Evolutionary conservation across 805 yeast genomes (phyloP), one percentile per base, ranked within the genome.

Genomic region (Candida awuae): DNA sequence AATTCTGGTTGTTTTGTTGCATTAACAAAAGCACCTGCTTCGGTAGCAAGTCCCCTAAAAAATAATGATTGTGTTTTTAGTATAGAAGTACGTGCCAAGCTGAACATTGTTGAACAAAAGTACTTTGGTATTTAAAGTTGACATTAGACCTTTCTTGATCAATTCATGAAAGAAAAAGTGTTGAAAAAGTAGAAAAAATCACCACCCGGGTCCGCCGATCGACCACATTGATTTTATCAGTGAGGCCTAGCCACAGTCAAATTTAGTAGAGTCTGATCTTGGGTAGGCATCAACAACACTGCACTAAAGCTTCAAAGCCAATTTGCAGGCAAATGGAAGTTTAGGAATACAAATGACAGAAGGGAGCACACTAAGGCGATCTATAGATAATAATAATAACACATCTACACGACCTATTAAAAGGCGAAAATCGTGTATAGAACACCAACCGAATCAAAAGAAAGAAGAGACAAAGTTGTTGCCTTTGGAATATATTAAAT

Each of bases 1-100:
- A 75, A 84, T 47, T 70, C 66, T 20, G 94, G 82, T 20, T 92
- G 85, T 15, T 49, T 42, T 8, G 51, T 48, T 1, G 67, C 59
- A 49, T 59, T 45, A 8, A 55, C 54, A 30, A 56, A 50, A 4
- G 26, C 22, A 7, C 16, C 19, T 1, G n/a, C 14, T 13, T 34
- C 16, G 13, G 34, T 21, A 15, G 28, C 18, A 8, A 18, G 32
- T 5, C 28, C 28, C n/a, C 28, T 25, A 25, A 25, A 5, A 25
- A 25, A 25, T 14, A 25, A 6, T 5, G 14, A 12, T 12, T 25
- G 10, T 12, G 28, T 14, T 10, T 25, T 25, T 14, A 25, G n/a
- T 12, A 25, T 4, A 7, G 12, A 7, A 12, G 28, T 25, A 25
- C 28, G 28, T 25, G 28, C 6, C n/a, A 25, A 25, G n/a, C 28